Base-by-base conservation (phyloP, 1,284 basidiomycete species). In the Termitomyces sp. region DNA sequence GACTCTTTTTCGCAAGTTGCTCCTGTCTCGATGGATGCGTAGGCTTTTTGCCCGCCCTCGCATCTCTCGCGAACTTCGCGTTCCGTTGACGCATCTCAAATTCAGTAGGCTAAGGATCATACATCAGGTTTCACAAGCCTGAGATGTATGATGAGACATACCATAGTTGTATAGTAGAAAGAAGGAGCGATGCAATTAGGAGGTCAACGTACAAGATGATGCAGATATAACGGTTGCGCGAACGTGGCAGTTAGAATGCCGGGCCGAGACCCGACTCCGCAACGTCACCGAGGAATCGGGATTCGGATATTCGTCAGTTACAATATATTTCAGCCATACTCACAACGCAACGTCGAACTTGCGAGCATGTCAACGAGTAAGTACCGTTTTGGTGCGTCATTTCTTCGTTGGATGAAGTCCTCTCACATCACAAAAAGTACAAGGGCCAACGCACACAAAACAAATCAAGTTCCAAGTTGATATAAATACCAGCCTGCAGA, bases 71-170 rank as follows among this genome's bases (percentile, higher is more conserved):
- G 69, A 91, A 92, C 70, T 88, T 86, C 53, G 78, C 78, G 68
- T 91, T 92, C 69, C 82, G 81, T 66, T 84, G 81, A 61, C 86
- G 83, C 73, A 90, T 78, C 67, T 92, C 89, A 69, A 88, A 90
- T 74, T 86, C 80, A 53, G 86, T 84, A 46, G 82, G 82, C 82
- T 84, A 50, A 13, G 19, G 28, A 19, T 17, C 1, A 36, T 39
- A 15, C 24, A 17, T 39, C 12, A 38, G 10, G 26, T 15, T 24
- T 7, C 6, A 8, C 13, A 0, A 48, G 19, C 3, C 10, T 19
- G n/a, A 28, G 24, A 12, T 49, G 21, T 0, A 28, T 1, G 10
- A 38, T 15, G 6, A 13, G 9, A 28, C 26, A 6, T 6, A 49
- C 47, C 47, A 49, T 49, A 26, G 19, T 39, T 13, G 7, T 13